Evolutionary conservation across 768 basidiomycete species (phyloP).

Genomic region (Collybiopsis luxurians): DNA sequence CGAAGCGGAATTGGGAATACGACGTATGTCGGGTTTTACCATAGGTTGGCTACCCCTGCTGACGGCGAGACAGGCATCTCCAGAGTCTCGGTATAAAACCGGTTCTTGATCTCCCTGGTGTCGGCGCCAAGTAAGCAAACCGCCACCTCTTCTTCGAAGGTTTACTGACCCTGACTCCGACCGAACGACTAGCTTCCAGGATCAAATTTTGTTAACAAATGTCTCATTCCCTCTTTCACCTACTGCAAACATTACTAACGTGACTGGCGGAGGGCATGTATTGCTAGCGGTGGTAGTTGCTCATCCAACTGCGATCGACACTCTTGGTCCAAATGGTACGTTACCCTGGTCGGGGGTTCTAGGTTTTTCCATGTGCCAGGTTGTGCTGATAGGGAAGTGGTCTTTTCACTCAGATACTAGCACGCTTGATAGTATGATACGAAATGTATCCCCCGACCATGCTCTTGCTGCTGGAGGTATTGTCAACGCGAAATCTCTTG

Average conservation of each 20-base stretch:
- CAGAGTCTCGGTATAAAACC: slow-evolving; percentile 13
- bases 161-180: no score
- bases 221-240: slow-evolving; percentile 10
- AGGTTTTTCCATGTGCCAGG: no score
- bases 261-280: slow-evolving; percentile 3
- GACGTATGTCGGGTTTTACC: background rate
- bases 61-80: slow-evolving; percentile 6
- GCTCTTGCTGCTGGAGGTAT: slow-evolving; percentile 13
- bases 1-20: slow-evolving; percentile 16
- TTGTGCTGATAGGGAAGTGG: no score
- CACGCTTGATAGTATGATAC: background rate
- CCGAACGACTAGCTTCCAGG: slow-evolving; percentile 12
- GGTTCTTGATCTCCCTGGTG: slow-evolving; percentile 16
- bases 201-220: slow-evolving; percentile 14
- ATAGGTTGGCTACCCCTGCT: no score
- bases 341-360: background rate
- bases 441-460: slow-evolving; percentile 9
- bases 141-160: no score
- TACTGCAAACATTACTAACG: slow-evolving; percentile 9
- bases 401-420: background rate
- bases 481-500: slow-evolving; percentile 7
- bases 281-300: slow-evolving; percentile 12
- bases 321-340: slow-evolving; percentile 14
- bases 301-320: slow-evolving; percentile 12
- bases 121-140: slow-evolving; percentile 13